phyloP scores from a whole-genome alignment of 2,329 filamentous ascomycete species.

The Penicillium nordicum region DNA sequence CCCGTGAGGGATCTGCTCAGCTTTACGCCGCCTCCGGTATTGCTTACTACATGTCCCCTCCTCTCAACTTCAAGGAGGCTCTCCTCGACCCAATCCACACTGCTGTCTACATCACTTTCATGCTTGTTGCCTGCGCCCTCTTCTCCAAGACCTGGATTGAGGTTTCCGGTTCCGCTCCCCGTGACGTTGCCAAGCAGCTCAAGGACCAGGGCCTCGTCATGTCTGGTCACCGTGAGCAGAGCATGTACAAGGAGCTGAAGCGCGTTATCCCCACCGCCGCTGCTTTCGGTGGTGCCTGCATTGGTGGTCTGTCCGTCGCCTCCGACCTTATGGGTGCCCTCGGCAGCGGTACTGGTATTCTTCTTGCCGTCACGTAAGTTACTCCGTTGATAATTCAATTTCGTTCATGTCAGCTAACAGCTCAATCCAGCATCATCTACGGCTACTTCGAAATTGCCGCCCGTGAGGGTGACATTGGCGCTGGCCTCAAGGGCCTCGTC shows the following conservation, averaged over 20 bases:
- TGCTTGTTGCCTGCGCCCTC: slow-evolving; percentile 94
- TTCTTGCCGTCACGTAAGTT: slow-evolving; percentile 95
- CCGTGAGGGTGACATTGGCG: slow-evolving; percentile 87
- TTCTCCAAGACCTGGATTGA: slow-evolving; percentile 99
- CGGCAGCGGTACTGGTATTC: slow-evolving; percentile 93
- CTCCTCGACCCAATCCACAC: slow-evolving; percentile 97
- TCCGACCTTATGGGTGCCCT: slow-evolving; percentile 95
- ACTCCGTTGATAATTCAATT: neutral
- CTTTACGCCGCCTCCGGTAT: slow-evolving; percentile 90
- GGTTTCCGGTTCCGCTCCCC: slow-evolving; percentile 94
- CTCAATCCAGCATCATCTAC: slow-evolving; percentile 78
- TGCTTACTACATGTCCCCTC: slow-evolving; percentile 99
- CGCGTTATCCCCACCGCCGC: slow-evolving; percentile 97
- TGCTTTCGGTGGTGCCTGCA: slow-evolving; percentile 97
- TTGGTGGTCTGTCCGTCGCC: slow-evolving; percentile 92
- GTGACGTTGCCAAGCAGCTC: slow-evolving; percentile 98
- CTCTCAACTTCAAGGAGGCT: slow-evolving; percentile 94
- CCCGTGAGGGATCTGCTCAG: slow-evolving; percentile 88
- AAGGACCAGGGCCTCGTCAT: slow-evolving; percentile 99
- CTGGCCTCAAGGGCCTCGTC: slow-evolving; percentile 68
- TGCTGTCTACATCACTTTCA: slow-evolving; percentile 90
- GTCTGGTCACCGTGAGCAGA: slow-evolving; percentile 98
- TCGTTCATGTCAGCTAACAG: slow-evolving; percentile 24
- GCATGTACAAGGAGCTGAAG: slow-evolving; percentile 99
- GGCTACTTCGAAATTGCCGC: slow-evolving; percentile 99